These are phyloP conservation scores for Capronia epimyces DNA, from an alignment of 2,329 filamentous ascomycete species.

Conservation along the genomic window DNA sequence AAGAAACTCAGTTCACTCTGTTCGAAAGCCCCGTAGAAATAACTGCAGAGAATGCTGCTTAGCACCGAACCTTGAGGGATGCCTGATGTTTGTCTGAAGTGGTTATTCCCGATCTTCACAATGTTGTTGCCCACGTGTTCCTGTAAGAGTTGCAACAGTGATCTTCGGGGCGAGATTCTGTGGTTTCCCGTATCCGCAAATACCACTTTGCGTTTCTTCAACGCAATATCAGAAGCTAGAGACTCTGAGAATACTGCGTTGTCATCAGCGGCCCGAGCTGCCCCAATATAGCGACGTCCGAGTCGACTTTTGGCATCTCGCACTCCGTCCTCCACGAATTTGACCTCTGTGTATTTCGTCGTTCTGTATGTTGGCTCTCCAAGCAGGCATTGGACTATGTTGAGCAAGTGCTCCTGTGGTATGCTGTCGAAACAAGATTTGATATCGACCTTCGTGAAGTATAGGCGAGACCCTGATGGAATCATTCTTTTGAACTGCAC, in stretches of 20 bases:
- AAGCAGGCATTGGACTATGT: conserved; percentile 57
- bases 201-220: conserved; percentile 56
- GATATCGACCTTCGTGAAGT: conserved; percentile 90
- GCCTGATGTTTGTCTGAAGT: conserved; percentile 78
- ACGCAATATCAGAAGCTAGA: conserved; percentile 30
- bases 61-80: conserved; percentile 92
- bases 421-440: conserved; percentile 92
- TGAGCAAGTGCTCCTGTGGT: conserved; percentile 68
- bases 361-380: conserved; percentile 62
- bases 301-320: not conserved
- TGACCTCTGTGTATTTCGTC: conserved; percentile 63
- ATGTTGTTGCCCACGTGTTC: conserved; percentile 82
- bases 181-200: conserved; percentile 67
- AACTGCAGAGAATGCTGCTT: conserved; percentile 83
- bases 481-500: conserved; percentile 60
- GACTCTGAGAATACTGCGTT: conserved; percentile 12
- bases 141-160: conserved; percentile 63
- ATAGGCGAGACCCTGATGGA: conserved; percentile 48
- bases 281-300: conserved; percentile 23
- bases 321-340: conserved; percentile 1
- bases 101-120: conserved; percentile 81
- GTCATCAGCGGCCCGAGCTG: conserved; percentile 22
- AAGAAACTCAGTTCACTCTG: conserved; percentile 63
- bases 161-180: conserved; percentile 51
- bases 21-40: conserved; percentile 91